Evolutionary conservation across 2,329 filamentous ascomycete species (phyloP), one percentile per base, ranked within the genome.

Genomic region (Arthroderma sp.): DNA sequence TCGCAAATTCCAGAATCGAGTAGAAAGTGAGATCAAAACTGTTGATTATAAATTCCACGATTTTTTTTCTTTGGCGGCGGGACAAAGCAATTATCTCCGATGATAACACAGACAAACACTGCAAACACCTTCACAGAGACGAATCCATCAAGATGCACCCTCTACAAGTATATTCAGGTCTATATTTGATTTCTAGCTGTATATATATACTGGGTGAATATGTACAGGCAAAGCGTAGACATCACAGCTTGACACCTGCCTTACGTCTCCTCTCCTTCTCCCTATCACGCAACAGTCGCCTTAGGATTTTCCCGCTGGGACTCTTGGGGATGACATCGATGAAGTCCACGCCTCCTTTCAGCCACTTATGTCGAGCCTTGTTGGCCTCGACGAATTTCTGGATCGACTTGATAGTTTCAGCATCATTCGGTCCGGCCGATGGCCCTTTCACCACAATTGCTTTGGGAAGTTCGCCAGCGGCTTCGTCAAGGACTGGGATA

Each of bases 251-350:
- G 7, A 79, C 69, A 0, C 80, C 80, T 49, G 73, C 67, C 53
- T 73, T 72, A 58, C 77, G 75, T 58, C 81, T 74, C 48, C 70
- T 70, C 58, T 81, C 79, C 67, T 71, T 83, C 65, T 91, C 86
- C 56, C 75, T 74, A 56, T 93, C 86, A 36, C 83, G 71, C 53
- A 93, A 63, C 39, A 83, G 60, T 43, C 77, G 72, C 41, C 78
- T 61, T 51, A 80, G 55, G 48, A 80, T 80, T 69, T 80, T 80
- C 1, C 77, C 77, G 48, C 72, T 77, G 0, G 76, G 73, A 38
- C 70, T 76, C 64, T 80, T 80, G 0, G 77, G 77, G 50, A 80
- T 71, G 0, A 59, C 64, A 46, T 75, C 71, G 32, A 76, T 63
- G 50, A 75, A 75, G 48, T 76, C 71, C 6, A 80, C 65, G 3